Evolutionary conservation across 257 asterid species (phyloP), one percentile per base, ranked within the genome.

Genomic region (Galeopsis tetrahit): DNA sequence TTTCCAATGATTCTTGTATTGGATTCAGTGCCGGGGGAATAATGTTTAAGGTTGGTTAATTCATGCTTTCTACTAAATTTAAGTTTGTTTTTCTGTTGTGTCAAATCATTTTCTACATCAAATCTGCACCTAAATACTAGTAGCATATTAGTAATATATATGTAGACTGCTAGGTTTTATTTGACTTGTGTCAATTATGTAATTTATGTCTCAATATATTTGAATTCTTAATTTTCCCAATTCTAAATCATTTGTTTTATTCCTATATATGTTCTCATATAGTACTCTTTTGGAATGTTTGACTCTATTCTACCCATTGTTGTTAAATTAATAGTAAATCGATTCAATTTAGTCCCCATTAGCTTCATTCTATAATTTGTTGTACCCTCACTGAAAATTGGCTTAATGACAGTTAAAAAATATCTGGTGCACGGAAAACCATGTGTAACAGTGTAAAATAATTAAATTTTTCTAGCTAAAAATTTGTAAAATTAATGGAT

Each of bases 11-110:
- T 34, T 51, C 68, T 57, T 64, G 52, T 71, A 65, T 84, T 71
- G 85, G 71, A 74, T 77, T 84, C 89, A 82, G 85, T 79, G 89
- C 80, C n/a, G n/a, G n/a, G 66, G 7, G 83, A 82, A 74, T 75
- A 82, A 74, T 75, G 80, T 81, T 15, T 44, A 39, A 36, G 46
- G 21, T 40, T 42, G 63, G 33, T 31, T 49, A 8, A 49, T 39
- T 34, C 13, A 34, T 4, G 58, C 14, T 17, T 14, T 68, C 28
- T 14, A n/a, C 10, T 46, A 2, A 63, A 46, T 32, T 1, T 7
- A 2, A 14, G 82, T n/a, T n/a, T n/a, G n/a, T n/a, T n/a, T n/a
- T n/a, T n/a, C n/a, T 38, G 38, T 68, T 71, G 78, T 81, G 83
- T 79, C 84, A 73, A 79, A 79, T 79, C 78, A 69, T 79, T 79